Percentiles rank a stretch among this genome's conserved stretches.
phyloP scores from a whole-genome alignment of 441 rosid species.

The Isatis lusitanica region DNA sequence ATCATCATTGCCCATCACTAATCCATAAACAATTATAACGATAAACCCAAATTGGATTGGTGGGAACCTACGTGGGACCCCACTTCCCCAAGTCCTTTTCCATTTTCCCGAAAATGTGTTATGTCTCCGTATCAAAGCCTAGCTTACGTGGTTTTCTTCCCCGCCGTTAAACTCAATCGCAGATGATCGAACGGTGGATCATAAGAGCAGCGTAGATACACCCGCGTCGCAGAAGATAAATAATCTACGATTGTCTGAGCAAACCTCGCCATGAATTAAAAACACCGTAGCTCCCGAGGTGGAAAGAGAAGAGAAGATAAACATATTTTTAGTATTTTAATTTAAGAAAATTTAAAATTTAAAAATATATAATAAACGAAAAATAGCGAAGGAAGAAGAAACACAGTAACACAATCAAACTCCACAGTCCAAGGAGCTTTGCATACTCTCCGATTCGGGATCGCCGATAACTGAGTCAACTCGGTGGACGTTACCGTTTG shows the following conservation, averaged over 20 bases:
- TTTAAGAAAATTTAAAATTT: neutral
- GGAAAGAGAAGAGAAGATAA: neutral
- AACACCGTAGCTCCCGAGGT: slow-evolving; percentile 24
- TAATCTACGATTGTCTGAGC: neutral
- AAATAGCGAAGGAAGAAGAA: neutral
- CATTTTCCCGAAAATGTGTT: no score
- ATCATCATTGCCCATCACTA: no score
- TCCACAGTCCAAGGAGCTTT: slow-evolving; percentile 55
- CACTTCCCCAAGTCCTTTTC: no score
- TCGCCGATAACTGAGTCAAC: slow-evolving; percentile 29
- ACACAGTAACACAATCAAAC: slow-evolving; percentile 45
- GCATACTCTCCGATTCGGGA: neutral
- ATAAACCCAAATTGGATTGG: no score
- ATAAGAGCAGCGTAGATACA: neutral
- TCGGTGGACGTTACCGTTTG: neutral
- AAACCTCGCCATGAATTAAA: slow-evolving; percentile 19
- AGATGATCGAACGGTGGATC: neutral
- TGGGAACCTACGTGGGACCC: no score
- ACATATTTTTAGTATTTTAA: neutral
- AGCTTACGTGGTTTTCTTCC: neutral
- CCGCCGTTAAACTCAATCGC: neutral
- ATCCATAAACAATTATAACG: no score
- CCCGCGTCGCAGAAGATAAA: slow-evolving; percentile 6
- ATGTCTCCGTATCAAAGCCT: no score
- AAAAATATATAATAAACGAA: neutral